Evolutionary conservation across 306 rosid genomes (phyloP), one percentile per base, ranked within the genome.

Genomic region (Benincasa hispida): DNA sequence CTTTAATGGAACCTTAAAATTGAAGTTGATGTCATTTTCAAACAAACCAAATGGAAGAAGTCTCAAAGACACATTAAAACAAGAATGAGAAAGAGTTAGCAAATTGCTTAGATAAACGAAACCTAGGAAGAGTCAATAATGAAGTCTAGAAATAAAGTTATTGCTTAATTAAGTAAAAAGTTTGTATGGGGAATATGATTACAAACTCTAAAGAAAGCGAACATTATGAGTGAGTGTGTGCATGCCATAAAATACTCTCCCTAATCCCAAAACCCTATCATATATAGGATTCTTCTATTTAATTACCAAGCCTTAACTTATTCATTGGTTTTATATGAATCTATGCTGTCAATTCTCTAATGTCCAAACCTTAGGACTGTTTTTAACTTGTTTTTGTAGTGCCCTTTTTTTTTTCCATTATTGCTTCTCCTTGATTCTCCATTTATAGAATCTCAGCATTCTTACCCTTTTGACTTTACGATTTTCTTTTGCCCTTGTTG

Each of bases 161-260:
- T 14, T 45, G 13, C 39, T 70, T 24, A 70, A 24, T 70, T 45
- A 70, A 70, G 75, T 47, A 70, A 70, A 45, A 45, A 22, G 0
- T 2, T 22, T 14, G 11, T 3, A 41, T 25, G 39, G 75, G 57
- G 56, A 70, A 70, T 47, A 70, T 70, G 4, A 45, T 70, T 69
- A 45, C 57, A 47, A 2, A 15, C 56, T 42, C 35, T 24, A 70
- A 70, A 24, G 37, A 15, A 70, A 70, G 35, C 55, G 10, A 42
- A 27, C 39, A 69, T 70, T 70, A 70, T 70, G 75, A 70, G 37
- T 69, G 35, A 42, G 22, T 35, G 51, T 67, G 54, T 67, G 74
- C 53, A 41, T 67, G 74, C 73, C 73, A 66, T 39, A n/a, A 66
- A 66, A 37, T 60, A 60, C 4, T 34, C 72, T 35, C 51, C 72